Evolutionary conservation across 139 green algal species (phyloP).

Genomic region (Trebouxia sp.): DNA sequence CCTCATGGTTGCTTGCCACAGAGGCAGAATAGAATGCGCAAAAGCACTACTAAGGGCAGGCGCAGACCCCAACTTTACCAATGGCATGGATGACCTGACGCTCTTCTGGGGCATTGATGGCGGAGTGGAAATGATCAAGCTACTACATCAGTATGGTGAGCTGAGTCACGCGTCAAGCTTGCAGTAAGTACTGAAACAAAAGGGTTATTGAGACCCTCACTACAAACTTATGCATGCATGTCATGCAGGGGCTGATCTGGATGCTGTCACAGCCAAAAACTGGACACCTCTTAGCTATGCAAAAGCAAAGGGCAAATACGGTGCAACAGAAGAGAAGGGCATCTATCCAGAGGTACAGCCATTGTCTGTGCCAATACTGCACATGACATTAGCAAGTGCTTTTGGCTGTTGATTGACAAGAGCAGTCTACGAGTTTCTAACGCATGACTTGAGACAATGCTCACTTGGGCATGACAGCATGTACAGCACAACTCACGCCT

Average conservation of each 20-base stretch:
- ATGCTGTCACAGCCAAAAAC: slow-evolving; percentile 69
- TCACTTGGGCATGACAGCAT: too few relatives aligned
- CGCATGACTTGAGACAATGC: too few relatives aligned
- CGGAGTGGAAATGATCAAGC: slow-evolving; percentile 85
- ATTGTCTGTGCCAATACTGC: too few relatives aligned
- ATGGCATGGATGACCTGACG: slow-evolving; percentile 69
- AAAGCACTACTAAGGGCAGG: slow-evolving; percentile 86
- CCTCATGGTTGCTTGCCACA: slow-evolving; percentile 87
- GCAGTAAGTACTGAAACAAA: neutral
- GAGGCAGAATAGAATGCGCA: slow-evolving; percentile 76
- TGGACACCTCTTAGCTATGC: slow-evolving; percentile 91
- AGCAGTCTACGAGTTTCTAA: too few relatives aligned
- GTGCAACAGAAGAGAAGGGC: slow-evolving; percentile 91
- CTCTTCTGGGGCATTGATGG: slow-evolving; percentile 97
- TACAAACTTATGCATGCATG: neutral
- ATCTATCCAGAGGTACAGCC: slow-evolving; percentile 96
- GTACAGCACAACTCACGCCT: too few relatives aligned
- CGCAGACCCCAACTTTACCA: slow-evolving; percentile 81
- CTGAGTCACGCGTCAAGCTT: neutral
- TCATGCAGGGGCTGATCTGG: slow-evolving; percentile 69
- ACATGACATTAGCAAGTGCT: too few relatives aligned
- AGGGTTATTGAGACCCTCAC: too few relatives aligned
- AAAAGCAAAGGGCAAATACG: slow-evolving; percentile 92
- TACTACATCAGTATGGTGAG: slow-evolving; percentile 39
- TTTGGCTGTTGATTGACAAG: too few relatives aligned